Evolutionary conservation across 441 rosid genomes (phyloP), one percentile per base, ranked within the genome.

Genomic region (Mallotus repandus): DNA sequence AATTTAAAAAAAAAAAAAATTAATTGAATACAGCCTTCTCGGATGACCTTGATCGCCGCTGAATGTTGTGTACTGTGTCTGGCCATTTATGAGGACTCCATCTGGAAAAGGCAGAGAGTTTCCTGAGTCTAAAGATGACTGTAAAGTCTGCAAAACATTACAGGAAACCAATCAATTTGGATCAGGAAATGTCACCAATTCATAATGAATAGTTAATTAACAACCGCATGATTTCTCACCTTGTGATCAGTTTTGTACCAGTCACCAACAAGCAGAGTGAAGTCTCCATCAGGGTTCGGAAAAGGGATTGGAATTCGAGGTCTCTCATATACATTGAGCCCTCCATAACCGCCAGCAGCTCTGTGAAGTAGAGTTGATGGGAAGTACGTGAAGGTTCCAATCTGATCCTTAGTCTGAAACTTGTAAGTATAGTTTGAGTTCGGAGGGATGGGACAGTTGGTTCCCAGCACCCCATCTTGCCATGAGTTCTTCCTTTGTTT

Each of bases 401-500:
- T 94, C 82, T 94, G 99, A 81, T 94, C 97, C 86, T 94, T 92
- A 79, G 93, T 76, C 74, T 94, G 97, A 74, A 94, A 92, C 63
- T 81, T 89, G 81, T 92, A 92, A 53, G 96, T 92, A 80, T 79
- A 94, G 89, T 94, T 94, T 9, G 96, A 74, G 82, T 91, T 89
- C 32, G 97, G 91, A 76, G 81, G 91, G 78, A 94, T 86, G 56
- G 99, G 97, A 73, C 99, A 94, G 75, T 91, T 94, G 71, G 99
- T 94, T 32, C 99, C 99, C 56, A 86, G 68, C 0, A 94, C 97
- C 19, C 97, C 99, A 73, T 94, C 99, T 84, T 94, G 97, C 99
- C 99, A 94, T 53, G 99, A 94, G 82, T 92, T 89, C 85, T 92
- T 94, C 89, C 99, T 88, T 75, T 94, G 99, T 72, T 94, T 94